phyloP scores from a whole-genome alignment of 768 basidiomycete species.

The Rhodosporidiobolus sp. region DNA sequence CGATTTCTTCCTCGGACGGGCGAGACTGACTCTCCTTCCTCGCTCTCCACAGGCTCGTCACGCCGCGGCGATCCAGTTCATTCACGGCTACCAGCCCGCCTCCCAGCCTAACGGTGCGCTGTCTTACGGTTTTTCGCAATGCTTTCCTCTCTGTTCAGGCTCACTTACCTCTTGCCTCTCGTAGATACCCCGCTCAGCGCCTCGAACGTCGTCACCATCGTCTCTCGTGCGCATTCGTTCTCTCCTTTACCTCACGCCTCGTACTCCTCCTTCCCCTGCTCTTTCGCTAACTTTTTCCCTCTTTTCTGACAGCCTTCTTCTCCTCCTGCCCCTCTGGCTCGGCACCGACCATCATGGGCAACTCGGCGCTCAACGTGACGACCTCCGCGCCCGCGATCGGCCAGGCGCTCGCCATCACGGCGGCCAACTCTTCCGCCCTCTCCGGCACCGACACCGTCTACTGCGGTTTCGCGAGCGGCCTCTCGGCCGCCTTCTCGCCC shows the following conservation, averaged over 20 bases:
- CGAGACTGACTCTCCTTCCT: too few species aligned
- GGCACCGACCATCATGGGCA: constrained; percentile 56
- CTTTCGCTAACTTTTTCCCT: constrained; percentile 45
- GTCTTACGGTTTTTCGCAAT: not conserved
- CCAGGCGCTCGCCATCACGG: constrained; percentile 42
- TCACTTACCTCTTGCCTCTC: constrained; percentile 24
- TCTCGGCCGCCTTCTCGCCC: constrained; percentile 26
- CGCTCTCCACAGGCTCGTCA: too few species aligned
- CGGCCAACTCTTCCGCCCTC: constrained; percentile 17
- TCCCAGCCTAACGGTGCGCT: constrained; percentile 52
- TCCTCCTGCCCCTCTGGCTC: constrained; percentile 55
- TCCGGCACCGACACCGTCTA: constrained; percentile 4
- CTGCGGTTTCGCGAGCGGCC: constrained; percentile 38
- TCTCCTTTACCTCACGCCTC: not conserved
- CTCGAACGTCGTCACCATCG: constrained; percentile 57
- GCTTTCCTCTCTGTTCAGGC: not conserved
- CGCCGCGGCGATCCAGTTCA: constrained; percentile 37
- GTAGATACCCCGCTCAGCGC: constrained; percentile 59
- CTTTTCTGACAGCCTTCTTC: constrained; percentile 50
- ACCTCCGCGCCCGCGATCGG: constrained; percentile 46
- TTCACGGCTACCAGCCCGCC: constrained; percentile 59
- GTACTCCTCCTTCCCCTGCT: constrained; percentile 49
- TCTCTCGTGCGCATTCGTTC: constrained; percentile 37
- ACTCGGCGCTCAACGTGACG: constrained; percentile 54
- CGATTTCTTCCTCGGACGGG: too few species aligned